These are phyloP conservation scores for Staphylotrichum longicolle DNA, from an alignment of 495 filamentous ascomycete genomes.

Conservation along the genomic window DNA sequence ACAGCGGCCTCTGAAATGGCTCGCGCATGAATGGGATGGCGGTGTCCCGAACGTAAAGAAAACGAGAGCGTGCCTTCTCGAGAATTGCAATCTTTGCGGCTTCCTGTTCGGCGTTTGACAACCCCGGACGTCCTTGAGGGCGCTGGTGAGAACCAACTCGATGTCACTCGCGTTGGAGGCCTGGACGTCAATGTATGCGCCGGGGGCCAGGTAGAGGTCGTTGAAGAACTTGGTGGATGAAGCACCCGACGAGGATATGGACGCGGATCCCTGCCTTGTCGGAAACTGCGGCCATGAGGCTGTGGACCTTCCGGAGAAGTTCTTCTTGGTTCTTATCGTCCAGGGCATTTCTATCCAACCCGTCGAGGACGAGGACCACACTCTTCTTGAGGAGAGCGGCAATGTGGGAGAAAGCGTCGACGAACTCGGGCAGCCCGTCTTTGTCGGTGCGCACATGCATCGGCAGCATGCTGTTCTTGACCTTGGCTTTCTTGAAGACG, in stretches of 20 bases:
- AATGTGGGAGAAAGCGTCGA: conserved; percentile 19
- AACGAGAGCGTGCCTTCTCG: conserved; percentile 23
- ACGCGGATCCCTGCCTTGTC: conserved; percentile 8
- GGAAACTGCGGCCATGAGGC: conserved; percentile 3
- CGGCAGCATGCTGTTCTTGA: background rate
- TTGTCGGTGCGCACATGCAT: background rate
- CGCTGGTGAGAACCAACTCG: conserved; percentile 6
- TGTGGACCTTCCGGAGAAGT: conserved; percentile 17
- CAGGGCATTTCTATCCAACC: conserved; percentile 19
- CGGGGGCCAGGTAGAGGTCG: background rate
- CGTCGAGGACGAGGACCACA: conserved; percentile 27
- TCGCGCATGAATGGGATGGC: conserved; percentile 30
- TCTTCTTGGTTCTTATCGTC: conserved; percentile 22
- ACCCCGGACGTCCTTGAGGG: conserved; percentile 22
- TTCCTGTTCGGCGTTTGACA: conserved; percentile 24
- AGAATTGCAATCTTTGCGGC: conserved; percentile 23
- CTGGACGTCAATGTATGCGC: conserved; percentile 18
- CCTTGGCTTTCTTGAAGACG: conserved; percentile 24
- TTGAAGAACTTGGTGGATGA: conserved; percentile 15
- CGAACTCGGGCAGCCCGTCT: conserved; percentile 22
- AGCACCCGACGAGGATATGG: conserved; percentile 21
- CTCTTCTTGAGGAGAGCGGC: conserved; percentile 19
- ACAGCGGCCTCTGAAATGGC: conserved; percentile 28
- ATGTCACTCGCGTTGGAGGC: conserved; percentile 21
- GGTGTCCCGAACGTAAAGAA: conserved; percentile 23